Conservation (phyloP, 768 basidiomycete species). For the Sarcodon aspratus region DNA sequence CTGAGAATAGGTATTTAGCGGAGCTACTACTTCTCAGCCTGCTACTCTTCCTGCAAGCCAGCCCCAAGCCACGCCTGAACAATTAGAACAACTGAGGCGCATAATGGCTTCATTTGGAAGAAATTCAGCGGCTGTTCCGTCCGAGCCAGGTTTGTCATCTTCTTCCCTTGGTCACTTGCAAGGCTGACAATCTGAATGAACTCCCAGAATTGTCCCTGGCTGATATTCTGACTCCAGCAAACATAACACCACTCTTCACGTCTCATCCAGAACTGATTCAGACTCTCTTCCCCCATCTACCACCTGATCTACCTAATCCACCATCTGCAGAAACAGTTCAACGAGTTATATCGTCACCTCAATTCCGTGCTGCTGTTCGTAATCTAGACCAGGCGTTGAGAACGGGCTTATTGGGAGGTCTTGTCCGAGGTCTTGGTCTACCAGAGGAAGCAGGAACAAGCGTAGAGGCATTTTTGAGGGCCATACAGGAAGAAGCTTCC, state of each 20-base stretch:
- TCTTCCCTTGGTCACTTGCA: not conserved
- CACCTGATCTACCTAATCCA: slow-evolving; percentile 60
- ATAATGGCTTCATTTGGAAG: not conserved
- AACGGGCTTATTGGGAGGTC: slow-evolving; percentile 64
- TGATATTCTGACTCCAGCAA: slow-evolving; percentile 66
- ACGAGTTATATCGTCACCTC: slow-evolving; percentile 71
- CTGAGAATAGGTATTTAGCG: no score
- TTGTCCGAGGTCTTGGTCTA: slow-evolving; percentile 71
- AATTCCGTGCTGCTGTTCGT: slow-evolving; percentile 69
- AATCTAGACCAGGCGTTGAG: slow-evolving; percentile 78
- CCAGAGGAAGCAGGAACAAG: slow-evolving; percentile 79
- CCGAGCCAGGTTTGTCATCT: slow-evolving; percentile 20
- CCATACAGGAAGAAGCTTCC: slow-evolving; percentile 66
- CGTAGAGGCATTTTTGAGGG: slow-evolving; percentile 69
- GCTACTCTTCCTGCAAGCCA: not conserved
- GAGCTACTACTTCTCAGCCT: slow-evolving; percentile 5
- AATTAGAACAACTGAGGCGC: not conserved
- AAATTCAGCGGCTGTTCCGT: slow-evolving; percentile 24
- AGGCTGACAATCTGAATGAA: slow-evolving; percentile 1
- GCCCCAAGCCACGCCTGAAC: not conserved
- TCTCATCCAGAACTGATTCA: slow-evolving; percentile 58
- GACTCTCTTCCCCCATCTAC: slow-evolving; percentile 72
- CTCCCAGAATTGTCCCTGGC: slow-evolving; percentile 50
- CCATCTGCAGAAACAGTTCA: slow-evolving; percentile 62
- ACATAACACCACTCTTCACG: slow-evolving; percentile 60